phyloP scores from a whole-genome alignment of 352 stramenopile genomes.

The Phytopythium mirpurense region DNA sequence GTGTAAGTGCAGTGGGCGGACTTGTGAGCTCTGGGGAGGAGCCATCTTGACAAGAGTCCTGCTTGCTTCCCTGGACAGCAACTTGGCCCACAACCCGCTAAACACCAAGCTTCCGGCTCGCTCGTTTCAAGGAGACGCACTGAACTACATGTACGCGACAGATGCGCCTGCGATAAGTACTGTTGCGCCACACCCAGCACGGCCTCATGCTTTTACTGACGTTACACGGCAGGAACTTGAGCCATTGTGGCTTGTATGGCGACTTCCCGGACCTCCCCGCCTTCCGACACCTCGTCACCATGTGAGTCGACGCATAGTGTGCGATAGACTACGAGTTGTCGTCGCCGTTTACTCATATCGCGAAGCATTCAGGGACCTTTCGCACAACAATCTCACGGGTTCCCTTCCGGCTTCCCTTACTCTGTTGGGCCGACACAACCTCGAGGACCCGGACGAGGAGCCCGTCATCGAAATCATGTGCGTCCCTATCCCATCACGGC shows the following conservation, averaged over 20 bases:
- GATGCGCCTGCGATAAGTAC: no score
- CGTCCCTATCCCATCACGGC: slow-evolving; percentile 3
- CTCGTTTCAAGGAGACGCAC: slow-evolving; percentile 38
- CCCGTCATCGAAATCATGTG: slow-evolving; percentile 43
- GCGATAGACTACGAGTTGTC: slow-evolving; percentile 37
- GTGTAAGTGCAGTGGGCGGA: slow-evolving; percentile 15
- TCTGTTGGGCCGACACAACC: slow-evolving; percentile 38
- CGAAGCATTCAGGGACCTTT: slow-evolving; percentile 36
- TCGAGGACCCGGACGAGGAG: slow-evolving; percentile 42
- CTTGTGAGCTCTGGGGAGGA: neutral
- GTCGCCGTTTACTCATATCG: neutral
- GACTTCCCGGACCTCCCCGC: neutral
- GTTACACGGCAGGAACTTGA: slow-evolving; percentile 6
- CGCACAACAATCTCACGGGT: slow-evolving; percentile 42
- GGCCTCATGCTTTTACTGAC: neutral
- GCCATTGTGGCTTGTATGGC: neutral
- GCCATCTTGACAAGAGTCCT: neutral
- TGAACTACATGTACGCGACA: slow-evolving; percentile 41
- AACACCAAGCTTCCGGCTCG: slow-evolving; percentile 20
- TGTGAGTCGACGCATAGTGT: neutral
- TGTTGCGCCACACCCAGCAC: no score
- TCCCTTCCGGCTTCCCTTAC: slow-evolving; percentile 29
- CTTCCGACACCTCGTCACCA: slow-evolving; percentile 6
- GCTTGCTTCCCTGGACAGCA: slow-evolving; percentile 15
- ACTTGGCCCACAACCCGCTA: slow-evolving; percentile 47